Evolutionary conservation across 805 yeast genomes (phyloP).

Genomic region (Cyberlindnera mycetangii): DNA sequence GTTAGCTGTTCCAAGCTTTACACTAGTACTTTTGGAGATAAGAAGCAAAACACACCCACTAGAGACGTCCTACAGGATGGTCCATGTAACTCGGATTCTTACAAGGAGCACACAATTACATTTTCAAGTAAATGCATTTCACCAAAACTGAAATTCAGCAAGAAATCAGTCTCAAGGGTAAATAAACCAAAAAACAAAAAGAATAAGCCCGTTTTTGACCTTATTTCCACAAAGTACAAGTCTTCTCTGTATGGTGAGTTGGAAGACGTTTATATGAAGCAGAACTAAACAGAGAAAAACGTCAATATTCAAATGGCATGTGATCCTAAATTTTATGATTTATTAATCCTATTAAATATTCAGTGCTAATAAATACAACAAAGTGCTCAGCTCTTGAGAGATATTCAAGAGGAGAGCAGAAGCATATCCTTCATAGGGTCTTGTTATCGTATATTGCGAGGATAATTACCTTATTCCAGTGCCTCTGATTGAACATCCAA

Average conservation of each 20-base stretch:
- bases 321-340: no score
- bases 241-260: constrained; percentile 13
- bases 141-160: no score
- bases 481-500: no score
- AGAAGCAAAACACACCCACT: not conserved
- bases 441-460: no score
- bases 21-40: not conserved
- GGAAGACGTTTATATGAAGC: constrained; percentile 12
- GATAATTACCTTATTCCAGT: no score
- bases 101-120: constrained; percentile 7
- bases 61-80: not conserved
- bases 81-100: not conserved
- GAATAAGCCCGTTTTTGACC: not conserved
- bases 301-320: no score
- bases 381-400: no score
- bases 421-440: no score
- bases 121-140: constrained; percentile 3
- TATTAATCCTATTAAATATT: no score
- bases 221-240: constrained; percentile 7
- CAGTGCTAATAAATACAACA: no score
- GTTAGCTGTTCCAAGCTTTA: constrained; percentile 1
- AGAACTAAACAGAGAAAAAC: not conserved
- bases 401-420: no score
- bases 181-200: not conserved
- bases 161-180: not conserved